A percentile compares a stretch with the other conserved stretches of the same genome.
These are phyloP conservation scores for Penicillium atrosanguineum DNA, from an alignment of 495 filamentous ascomycete species.

Conservation along the genomic window DNA sequence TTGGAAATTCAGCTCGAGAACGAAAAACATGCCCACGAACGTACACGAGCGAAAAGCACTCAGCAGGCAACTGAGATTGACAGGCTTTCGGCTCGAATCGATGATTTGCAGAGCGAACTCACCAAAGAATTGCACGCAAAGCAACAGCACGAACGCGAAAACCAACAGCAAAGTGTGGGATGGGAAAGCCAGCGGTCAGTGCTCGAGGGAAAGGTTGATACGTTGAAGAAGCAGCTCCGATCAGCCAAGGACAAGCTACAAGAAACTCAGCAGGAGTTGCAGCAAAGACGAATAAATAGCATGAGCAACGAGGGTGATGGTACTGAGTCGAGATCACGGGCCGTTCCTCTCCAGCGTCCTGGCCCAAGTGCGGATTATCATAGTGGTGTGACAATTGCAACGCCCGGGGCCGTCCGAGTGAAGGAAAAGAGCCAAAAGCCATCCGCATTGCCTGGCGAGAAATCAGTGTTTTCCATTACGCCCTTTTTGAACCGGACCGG, in stretches of 20 bases:
- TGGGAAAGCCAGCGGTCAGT: slow-evolving; percentile 55
- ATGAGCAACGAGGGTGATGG: slow-evolving; percentile 14
- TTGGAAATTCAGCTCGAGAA: slow-evolving; percentile 78
- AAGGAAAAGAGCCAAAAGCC: slow-evolving; percentile 52
- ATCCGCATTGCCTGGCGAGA: slow-evolving; percentile 67
- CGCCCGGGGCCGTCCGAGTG: slow-evolving; percentile 59
- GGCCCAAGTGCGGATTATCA: slow-evolving; percentile 42
- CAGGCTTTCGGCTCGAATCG: slow-evolving; percentile 37
- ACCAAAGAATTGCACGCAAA: slow-evolving; percentile 41
- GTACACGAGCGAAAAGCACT: slow-evolving; percentile 50
- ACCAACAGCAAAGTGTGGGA: slow-evolving; percentile 34
- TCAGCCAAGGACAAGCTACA: slow-evolving; percentile 70
- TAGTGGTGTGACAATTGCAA: slow-evolving; percentile 57
- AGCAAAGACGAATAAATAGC: slow-evolving; percentile 36
- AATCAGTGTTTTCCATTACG: slow-evolving; percentile 89
- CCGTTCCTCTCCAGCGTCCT: slow-evolving; percentile 38
- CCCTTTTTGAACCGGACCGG: slow-evolving; percentile 82
- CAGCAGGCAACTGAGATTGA: slow-evolving; percentile 46
- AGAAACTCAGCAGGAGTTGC: slow-evolving; percentile 45
- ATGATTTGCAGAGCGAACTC: slow-evolving; percentile 44
- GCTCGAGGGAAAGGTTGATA: slow-evolving; percentile 66
- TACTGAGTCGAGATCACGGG: slow-evolving; percentile 36
- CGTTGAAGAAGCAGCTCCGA: slow-evolving; percentile 63
- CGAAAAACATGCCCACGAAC: slow-evolving; percentile 67
- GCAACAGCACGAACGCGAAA: slow-evolving; percentile 31